Base-by-base conservation (phyloP, 2,329 filamentous ascomycete species). In the Geosmithia morbida region DNA sequence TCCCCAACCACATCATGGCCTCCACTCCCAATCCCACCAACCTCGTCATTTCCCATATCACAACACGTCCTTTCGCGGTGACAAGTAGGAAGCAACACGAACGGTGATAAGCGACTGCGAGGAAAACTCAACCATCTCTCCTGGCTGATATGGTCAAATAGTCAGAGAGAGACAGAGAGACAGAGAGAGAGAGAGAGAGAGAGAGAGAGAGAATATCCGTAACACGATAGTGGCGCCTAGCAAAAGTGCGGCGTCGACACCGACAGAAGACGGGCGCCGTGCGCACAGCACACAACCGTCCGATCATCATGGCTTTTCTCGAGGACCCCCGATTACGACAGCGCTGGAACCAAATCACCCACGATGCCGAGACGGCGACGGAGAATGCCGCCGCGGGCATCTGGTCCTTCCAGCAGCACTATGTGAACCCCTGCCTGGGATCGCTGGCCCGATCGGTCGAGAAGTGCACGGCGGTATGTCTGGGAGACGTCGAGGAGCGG, bases 311-410 rank as follows among this genome's bases (percentile, higher is more conserved):
- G 75, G 68, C 74, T 47, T 79, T 83, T 54, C 69, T 83, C 53
- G 78, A 83, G 59, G 89, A 96, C 65, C 89, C 89, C 51, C 85
- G 89, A 58, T 80, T 95, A 64, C 87, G 89, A 54, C 88, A 94
- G 65, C 87, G 86, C 56, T 87, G 94, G 77, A 94, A 96, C 62
- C 87, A 92, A 60, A 83, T 96, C 61, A 83, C 86, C 7, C 85
- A 92, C 55, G 94, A 90, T 58, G 80, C 94, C 64, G 90, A 96
- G 65, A 77, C 85, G 30, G 87, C 87, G 44, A 94, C 94, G 51
- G 87, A 94, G 62, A 83, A 86, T 48, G 88, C 90, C n/a, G 89
- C 92, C 51, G 87, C 86, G 44, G 83, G 84, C 48, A 84, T 97
- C 58, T 97, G 89, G 76, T 81, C 81, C 51, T 92, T 96, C 59